These are phyloP conservation scores for Pichia kudriavzevii DNA, from an alignment of 1,139 yeast genomes.

Conservation along the genomic window DNA sequence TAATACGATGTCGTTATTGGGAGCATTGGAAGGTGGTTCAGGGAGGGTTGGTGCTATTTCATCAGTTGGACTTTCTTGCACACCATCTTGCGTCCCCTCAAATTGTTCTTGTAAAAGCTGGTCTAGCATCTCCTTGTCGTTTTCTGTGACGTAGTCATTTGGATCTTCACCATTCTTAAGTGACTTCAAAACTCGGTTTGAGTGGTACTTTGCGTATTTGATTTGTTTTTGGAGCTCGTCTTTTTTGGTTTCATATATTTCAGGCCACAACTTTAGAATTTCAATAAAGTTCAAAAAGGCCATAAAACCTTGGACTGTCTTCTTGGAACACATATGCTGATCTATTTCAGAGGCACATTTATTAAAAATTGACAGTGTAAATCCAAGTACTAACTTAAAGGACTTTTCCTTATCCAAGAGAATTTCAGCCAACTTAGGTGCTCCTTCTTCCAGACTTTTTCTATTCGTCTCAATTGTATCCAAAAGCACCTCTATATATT, in stretches of 20 bases:
- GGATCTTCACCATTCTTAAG: slow-evolving; percentile 44
- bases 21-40: slow-evolving; percentile 19
- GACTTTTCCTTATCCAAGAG: slow-evolving; percentile 53
- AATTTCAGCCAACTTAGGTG: slow-evolving; percentile 24
- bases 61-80: neutral
- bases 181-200: slow-evolving; percentile 45
- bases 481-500: slow-evolving; percentile 49
- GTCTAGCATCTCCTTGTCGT: slow-evolving; percentile 18
- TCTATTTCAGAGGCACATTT: slow-evolving; percentile 41
- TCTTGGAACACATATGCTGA: slow-evolving; percentile 29
- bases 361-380: slow-evolving; percentile 56
- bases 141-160: slow-evolving; percentile 35
- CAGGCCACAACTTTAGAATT: slow-evolving; percentile 37
- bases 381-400: slow-evolving; percentile 49
- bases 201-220: slow-evolving; percentile 53
- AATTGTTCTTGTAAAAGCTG: slow-evolving; percentile 1
- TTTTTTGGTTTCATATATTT: slow-evolving; percentile 20
- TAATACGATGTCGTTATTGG: slow-evolving; percentile 20
- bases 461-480: slow-evolving; percentile 57
- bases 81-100: neutral
- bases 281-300: slow-evolving; percentile 46
- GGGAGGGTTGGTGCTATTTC: slow-evolving; percentile 14
- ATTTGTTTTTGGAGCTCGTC: slow-evolving; percentile 32
- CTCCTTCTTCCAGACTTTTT: slow-evolving; percentile 28
- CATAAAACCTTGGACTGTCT: slow-evolving; percentile 39